Evolutionary conservation across 352 stramenopile species (phyloP).

Genomic region (Halophytophthora batemanensis): DNA sequence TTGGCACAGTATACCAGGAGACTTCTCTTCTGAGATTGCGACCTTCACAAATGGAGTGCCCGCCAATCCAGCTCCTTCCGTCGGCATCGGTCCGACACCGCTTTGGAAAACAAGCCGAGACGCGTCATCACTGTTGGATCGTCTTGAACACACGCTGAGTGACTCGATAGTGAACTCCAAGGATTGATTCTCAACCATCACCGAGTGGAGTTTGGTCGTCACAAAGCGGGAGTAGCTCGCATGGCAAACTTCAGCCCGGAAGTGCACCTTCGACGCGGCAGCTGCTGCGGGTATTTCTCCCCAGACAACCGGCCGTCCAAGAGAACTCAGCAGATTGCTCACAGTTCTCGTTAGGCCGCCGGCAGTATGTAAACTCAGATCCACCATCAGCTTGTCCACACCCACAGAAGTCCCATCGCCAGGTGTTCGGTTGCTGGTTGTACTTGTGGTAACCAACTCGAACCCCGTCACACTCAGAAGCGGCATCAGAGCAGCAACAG

Average conservation of each 20-base stretch:
- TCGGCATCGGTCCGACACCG: slow-evolving; percentile 16
- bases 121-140: slow-evolving; percentile 1
- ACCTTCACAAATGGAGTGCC: slow-evolving; percentile 17
- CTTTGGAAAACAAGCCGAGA: slow-evolving; percentile 24
- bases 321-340: slow-evolving; percentile 7
- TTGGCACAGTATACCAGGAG: slow-evolving; percentile 15
- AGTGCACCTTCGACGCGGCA: slow-evolving; percentile 6
- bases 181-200: slow-evolving; percentile 26
- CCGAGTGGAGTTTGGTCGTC: slow-evolving; percentile 13
- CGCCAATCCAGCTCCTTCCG: neutral
- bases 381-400: slow-evolving; percentile 21
- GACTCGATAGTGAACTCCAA: slow-evolving; percentile 27
- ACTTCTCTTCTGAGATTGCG: slow-evolving; percentile 25
- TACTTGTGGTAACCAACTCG: slow-evolving; percentile 21
- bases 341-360: slow-evolving; percentile 8
- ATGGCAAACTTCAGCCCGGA: slow-evolving; percentile 32
- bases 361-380: slow-evolving; percentile 7
- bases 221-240: slow-evolving; percentile 17
- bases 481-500: neutral
- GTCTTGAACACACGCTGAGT: slow-evolving; percentile 20
- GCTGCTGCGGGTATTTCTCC: slow-evolving; percentile 1
- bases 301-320: slow-evolving; percentile 25
- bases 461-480: slow-evolving; percentile 24
- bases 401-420: slow-evolving; percentile 14
- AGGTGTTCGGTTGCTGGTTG: slow-evolving; percentile 13